Conservation (phyloP, 495 filamentous ascomycete species). For the Cercophora sp. region DNA sequence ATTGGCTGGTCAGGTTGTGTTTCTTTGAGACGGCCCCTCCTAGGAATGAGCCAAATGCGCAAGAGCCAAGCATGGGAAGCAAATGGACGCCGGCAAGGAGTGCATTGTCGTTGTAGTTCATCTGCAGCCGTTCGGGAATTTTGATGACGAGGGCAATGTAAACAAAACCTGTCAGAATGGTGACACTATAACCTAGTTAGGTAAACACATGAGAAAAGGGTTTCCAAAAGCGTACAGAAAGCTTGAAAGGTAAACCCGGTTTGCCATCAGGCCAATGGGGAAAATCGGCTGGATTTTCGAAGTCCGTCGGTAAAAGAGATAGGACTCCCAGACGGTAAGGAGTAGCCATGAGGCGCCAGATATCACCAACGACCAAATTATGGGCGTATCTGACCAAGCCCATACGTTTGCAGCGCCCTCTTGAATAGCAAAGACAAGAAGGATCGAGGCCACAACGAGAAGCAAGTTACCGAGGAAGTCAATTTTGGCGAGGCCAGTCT, state of each 20-base stretch:
- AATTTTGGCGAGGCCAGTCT: slow-evolving; percentile 35
- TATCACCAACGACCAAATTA: slow-evolving; percentile 39
- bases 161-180: slow-evolving; percentile 52
- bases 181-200: slow-evolving; percentile 34
- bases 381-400: slow-evolving; percentile 42
- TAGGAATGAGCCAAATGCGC: slow-evolving; percentile 48
- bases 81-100: slow-evolving; percentile 54
- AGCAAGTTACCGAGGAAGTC: slow-evolving; percentile 57
- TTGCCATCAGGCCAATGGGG: slow-evolving; percentile 34
- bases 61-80: slow-evolving; percentile 51
- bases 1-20: slow-evolving; percentile 47
- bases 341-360: slow-evolving; percentile 45
- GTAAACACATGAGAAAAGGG: slow-evolving; percentile 28
- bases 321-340: slow-evolving; percentile 45
- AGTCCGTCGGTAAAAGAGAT: slow-evolving; percentile 26
- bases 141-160: slow-evolving; percentile 55
- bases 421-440: slow-evolving; percentile 57
- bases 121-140: slow-evolving; percentile 58
- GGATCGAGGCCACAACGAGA: slow-evolving; percentile 49
- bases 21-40: slow-evolving; percentile 43
- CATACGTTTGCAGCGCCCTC: slow-evolving; percentile 48
- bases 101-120: slow-evolving; percentile 48
- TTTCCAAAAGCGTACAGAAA: slow-evolving; percentile 41
- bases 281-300: slow-evolving; percentile 38
- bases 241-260: slow-evolving; percentile 35